A percentile compares a stretch with the other conserved stretches of the same genome.
phyloP scores from a whole-genome alignment of 2,329 filamentous ascomycete genomes.

The Xylariaceae sp. region DNA sequence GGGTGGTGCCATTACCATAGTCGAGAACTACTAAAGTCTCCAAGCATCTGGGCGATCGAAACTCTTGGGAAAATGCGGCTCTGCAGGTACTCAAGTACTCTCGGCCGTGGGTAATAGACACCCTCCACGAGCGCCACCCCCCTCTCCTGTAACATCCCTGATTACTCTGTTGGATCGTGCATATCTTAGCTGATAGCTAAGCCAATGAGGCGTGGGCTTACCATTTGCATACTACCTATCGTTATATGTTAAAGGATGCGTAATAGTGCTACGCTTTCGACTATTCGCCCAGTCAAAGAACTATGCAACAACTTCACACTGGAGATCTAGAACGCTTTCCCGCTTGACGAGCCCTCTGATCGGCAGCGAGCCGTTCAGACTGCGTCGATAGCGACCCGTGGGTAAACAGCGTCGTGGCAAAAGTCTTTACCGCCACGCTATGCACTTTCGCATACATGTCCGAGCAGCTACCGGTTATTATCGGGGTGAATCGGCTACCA shows the following conservation, averaged over 20 bases:
- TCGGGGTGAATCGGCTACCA: constrained; percentile 8
- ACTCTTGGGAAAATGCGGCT: constrained; percentile 23
- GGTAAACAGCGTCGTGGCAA: constrained; percentile 4
- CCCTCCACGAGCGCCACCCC: constrained; percentile 15
- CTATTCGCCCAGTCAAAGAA: constrained; percentile 21
- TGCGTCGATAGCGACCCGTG: constrained; percentile 13
- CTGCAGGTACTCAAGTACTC: constrained; percentile 6
- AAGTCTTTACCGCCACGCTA: constrained; percentile 1
- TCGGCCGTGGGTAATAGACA: constrained; percentile 3
- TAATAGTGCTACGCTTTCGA: no score
- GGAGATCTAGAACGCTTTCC: constrained; percentile 6
- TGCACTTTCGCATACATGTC: constrained; percentile 18
- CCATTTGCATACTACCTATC: constrained; percentile 11
- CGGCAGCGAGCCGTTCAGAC: not conserved
- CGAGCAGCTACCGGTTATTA: constrained; percentile 16
- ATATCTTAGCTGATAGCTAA: not conserved
- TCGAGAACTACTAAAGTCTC: constrained; percentile 3
- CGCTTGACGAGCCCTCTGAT: constrained; percentile 1
- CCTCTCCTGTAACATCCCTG: constrained; percentile 8
- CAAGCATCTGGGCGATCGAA: constrained; percentile 8
- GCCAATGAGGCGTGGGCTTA: constrained; percentile 20
- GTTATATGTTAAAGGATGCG: no score
- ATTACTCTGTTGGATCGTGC: constrained; percentile 7
- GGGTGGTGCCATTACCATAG: constrained; percentile 1
- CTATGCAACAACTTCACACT: constrained; percentile 16